Percentiles rank a stretch among this genome's conserved stretches.
phyloP scores from a whole-genome alignment of 306 rosid species.

The Prunus mira region DNA sequence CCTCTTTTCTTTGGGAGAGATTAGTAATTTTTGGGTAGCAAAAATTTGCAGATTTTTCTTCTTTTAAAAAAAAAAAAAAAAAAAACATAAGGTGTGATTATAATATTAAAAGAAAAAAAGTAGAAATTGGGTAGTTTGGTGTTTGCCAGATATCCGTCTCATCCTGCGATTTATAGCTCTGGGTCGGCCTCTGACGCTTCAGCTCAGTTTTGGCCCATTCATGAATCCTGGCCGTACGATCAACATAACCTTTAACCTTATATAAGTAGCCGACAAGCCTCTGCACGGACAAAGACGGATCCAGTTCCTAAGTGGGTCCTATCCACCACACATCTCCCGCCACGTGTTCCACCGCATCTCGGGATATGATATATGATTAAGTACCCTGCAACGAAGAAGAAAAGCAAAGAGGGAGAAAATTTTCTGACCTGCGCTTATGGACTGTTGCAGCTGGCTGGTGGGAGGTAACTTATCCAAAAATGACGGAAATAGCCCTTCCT shows the following conservation, averaged over 20 bases:
- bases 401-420: not conserved
- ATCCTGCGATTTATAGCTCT: not conserved
- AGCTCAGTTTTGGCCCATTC: slow-evolving; percentile 23
- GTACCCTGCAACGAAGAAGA: not conserved
- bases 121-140: not conserved
- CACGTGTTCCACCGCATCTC: slow-evolving; percentile 22
- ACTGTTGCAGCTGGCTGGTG: not conserved
- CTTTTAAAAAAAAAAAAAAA: too few relatives aligned
- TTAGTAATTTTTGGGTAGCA: too few relatives aligned
- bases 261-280: slow-evolving; percentile 27
- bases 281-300: slow-evolving; percentile 74
- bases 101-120: not conserved
- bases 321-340: not conserved
- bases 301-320: slow-evolving; percentile 56
- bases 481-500: not conserved
- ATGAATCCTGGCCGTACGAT: slow-evolving; percentile 42
- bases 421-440: not conserved
- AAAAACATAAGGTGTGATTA: too few relatives aligned
- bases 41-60: too few relatives aligned
- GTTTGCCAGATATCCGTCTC: not conserved
- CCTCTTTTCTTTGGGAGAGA: too few relatives aligned
- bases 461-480: not conserved
- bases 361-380: not conserved
- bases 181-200: slow-evolving; percentile 15
- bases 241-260: not conserved